Evolutionary conservation across 1,284 basidiomycete genomes (phyloP).

Genomic region (Melanopsichium pennsylvanicum): DNA sequence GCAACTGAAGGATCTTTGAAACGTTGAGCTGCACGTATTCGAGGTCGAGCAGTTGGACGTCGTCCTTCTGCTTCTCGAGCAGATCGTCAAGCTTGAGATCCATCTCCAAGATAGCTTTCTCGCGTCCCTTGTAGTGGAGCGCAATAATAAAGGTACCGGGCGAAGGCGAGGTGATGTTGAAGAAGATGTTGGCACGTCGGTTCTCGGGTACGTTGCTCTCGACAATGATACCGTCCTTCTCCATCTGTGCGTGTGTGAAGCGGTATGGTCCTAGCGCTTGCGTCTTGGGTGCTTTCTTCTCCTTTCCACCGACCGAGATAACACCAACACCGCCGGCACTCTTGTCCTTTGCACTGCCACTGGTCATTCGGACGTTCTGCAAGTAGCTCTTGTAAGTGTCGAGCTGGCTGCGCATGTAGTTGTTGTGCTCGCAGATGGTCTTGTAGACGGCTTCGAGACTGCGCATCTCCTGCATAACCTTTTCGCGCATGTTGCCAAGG

Average conservation of each 20-base stretch:
- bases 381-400: constrained; percentile 99
- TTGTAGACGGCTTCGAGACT: constrained; percentile 95
- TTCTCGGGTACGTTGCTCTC: constrained; percentile 99
- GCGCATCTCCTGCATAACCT: constrained; percentile 89
- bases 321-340: constrained; percentile 87
- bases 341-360: constrained; percentile 65
- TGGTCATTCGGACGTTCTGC: constrained; percentile 90
- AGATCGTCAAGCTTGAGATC: constrained; percentile 99
- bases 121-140: constrained; percentile 97
- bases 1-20: constrained; percentile 85
- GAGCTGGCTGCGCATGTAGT: constrained; percentile 91
- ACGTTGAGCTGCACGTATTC: constrained; percentile 98
- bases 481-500: constrained; percentile 93
- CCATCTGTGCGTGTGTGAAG: constrained; percentile 95
- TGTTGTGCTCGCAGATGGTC: constrained; percentile 98
- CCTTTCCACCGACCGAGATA: constrained; percentile 92
- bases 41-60: constrained; percentile 90
- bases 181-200: constrained; percentile 90
- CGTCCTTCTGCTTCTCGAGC: constrained; percentile 98
- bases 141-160: constrained; percentile 99
- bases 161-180: constrained; percentile 95
- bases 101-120: constrained; percentile 99
- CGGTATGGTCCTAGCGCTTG: constrained; percentile 91
- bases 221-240: constrained; percentile 99
- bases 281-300: constrained; percentile 88